Base-by-base conservation (phyloP, 768 basidiomycete genomes). In the Termitomyces sp. region DNA sequence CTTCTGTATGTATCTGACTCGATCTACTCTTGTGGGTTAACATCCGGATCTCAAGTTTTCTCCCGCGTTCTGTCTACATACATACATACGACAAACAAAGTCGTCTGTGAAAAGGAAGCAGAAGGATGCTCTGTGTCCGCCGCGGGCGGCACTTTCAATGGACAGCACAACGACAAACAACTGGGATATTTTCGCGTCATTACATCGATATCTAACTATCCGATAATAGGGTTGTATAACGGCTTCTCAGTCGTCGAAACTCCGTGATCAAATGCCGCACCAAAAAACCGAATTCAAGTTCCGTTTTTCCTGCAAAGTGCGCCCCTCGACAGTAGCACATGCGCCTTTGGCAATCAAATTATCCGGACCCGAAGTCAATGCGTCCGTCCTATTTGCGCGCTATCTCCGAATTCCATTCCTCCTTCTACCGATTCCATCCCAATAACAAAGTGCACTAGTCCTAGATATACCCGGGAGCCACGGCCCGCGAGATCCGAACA, bases 361-460 rank as follows among this genome's bases (percentile, higher is more conserved):
- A 44, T 52, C 20, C 60, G 60, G 63, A 36, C 58, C 63, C 63
- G 60, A 64, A 58, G 61, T 59, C 60, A 59, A 41, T 58, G 63
- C 51, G 58, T 41, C 42, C 27, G n/a, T 41, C 42, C 13, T 52
- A 42, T 41, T 42, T 37, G 15, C 51, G 37, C n/a, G 27, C 54
- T 57, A 63, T 49, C 61, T 54, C 61, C 61, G 61, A 34, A 37
- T 51, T 30, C 24, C 34, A n/a, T 45, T 33, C 18, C 45, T 37
- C 11, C n/a, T n/a, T n/a, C n/a, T n/a, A n/a, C n/a, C 27, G 7
- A 44, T 16, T 20, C 24, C 34, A 2, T 12, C 4, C 36, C 11
- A 27, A 27, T 27, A 27, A 27, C 27, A 27, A 27, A 27, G 27
- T 27, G 27, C 27, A 27, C 27, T 27, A 27, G 27, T 27, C 27